Evolutionary conservation across 208 protist species (phyloP), one percentile per base, ranked within the genome.

Genomic region (Crithidia sp.): DNA sequence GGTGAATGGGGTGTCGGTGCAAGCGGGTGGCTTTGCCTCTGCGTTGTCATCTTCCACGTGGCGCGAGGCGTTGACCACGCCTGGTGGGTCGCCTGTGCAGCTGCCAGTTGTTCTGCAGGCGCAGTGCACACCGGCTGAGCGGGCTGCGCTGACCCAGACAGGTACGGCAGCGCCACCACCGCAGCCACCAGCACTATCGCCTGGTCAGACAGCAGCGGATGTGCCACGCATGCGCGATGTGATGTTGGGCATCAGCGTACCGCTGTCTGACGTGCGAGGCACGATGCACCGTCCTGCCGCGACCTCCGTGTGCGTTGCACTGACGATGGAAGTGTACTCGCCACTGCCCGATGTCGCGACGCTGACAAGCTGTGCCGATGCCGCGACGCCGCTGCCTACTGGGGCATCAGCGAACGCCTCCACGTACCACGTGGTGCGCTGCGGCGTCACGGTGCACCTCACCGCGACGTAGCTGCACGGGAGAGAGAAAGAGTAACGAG

Each of bases 301-400:
- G 45, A 61, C 39, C 54, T 58, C 40, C 56, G 41, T 68, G 9
- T 77, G 50, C 47, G 64, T 71, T 7, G 49, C 56, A 4, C 19
- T 77, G n/a, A 10, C 47, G 13, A 43, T 56, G 41, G 71, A 71
- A 17, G 64, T 77, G 71, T 40, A 54, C 14, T 71, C 71, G 1
- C 53, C 71, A 13, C 49, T 77, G 55, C 43, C 71, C 16, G 49
- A 59, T 7, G 37, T 58, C 10, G 17, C 52, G 2, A 10, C 49
- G n/a, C 17, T 68, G 52, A 0, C 4, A 12, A 36, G 47, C 9
- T 14, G 17, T 0, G 4, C 9, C 28, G 28, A 28, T 0, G 40
- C 4, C 8, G 9, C 3, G 10, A 7, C 50, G 49, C 10, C 7
- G 0, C 6, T 57, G 0, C 0, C 39, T 10, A 5, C 45, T 52